Conservation (phyloP, 768 basidiomycete species). For the Lactifluus piperatus region DNA sequence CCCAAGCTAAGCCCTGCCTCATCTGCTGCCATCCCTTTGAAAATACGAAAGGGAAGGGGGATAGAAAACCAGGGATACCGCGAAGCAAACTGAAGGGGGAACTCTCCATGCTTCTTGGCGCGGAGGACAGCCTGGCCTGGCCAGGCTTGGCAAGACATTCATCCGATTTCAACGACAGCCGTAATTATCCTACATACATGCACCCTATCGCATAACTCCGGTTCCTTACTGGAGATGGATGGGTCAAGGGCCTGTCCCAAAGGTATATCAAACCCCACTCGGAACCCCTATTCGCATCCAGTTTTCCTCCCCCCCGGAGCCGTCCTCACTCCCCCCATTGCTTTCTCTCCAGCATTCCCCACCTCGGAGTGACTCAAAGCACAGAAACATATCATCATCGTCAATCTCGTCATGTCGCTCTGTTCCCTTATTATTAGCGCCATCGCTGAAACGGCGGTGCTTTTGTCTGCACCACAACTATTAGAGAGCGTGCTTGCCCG, state of each 20-base stretch:
- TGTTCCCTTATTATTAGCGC: neutral
- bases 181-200: neutral
- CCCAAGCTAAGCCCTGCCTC: too few species aligned
- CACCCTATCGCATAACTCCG: neutral
- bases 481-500: conserved; percentile 6
- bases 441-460: neutral
- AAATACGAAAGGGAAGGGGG: too few species aligned
- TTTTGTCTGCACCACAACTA: conserved; percentile 5
- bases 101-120: too few species aligned
- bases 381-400: too few species aligned
- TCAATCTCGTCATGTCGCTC: neutral
- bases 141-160: neutral
- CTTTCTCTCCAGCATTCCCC: too few species aligned
- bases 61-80: too few species aligned
- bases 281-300: neutral
- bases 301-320: neutral
- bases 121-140: too few species aligned
- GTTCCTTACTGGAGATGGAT: neutral
- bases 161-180: neutral
- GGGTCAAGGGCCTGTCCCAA: neutral
- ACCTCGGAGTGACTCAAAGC: neutral
- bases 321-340: neutral
- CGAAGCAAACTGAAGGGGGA: too few species aligned
- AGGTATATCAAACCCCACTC: neutral
- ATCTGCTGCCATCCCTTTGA: too few species aligned